Base-by-base conservation (phyloP, 106 monocot species). In the Dendrobium huoshanense region DNA sequence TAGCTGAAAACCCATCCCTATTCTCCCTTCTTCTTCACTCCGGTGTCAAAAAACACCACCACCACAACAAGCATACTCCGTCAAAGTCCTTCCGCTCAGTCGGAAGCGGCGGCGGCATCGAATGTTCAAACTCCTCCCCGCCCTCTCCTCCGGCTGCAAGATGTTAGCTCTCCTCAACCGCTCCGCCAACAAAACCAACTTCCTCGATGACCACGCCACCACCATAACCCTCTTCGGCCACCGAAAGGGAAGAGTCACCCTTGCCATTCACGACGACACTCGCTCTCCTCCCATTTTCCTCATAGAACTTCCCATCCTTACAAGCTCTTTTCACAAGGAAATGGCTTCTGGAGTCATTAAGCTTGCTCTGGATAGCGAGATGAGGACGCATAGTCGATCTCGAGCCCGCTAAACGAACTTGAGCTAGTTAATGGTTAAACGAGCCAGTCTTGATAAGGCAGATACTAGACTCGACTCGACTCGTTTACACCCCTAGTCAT, bases 91-190 rank as follows among this genome's bases (percentile, higher is more conserved):
- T 51, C 13, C 61, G 61, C 22, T 61, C 61, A 0, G 42, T 9
- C 1, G 72, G 74, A 10, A 49, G 78, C 41, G 80, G 81, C 17
- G 74, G 67, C 22, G 49, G 80, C 17, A 64, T 90, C 73, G 78
- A 15, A 88, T 93, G 90, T 87, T 93, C 81, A 93, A 90, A 85
- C 86, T 93, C 45, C 75, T 93, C 58, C 93, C 93, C 20, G 88
- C 88, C 82, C 81, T 93, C 48, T 85, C 90, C 77, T 86, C 89
- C 11, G 90, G 93, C 7, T 93, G 93, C 90, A 93, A 93, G 72
- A 88, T 93, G 90, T 85, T 83, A 16, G 83, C 86, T 22, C 83
- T 93, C 17, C 80, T 93, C 1, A 83, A 84, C 79, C 67, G 84
- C 77, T 61, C 61, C 22, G 24, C 90, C 84, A 2, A 84, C 54